Evolutionary conservation across 805 yeast genomes (phyloP).

Genomic region (Candida pseudofarinosa): DNA sequence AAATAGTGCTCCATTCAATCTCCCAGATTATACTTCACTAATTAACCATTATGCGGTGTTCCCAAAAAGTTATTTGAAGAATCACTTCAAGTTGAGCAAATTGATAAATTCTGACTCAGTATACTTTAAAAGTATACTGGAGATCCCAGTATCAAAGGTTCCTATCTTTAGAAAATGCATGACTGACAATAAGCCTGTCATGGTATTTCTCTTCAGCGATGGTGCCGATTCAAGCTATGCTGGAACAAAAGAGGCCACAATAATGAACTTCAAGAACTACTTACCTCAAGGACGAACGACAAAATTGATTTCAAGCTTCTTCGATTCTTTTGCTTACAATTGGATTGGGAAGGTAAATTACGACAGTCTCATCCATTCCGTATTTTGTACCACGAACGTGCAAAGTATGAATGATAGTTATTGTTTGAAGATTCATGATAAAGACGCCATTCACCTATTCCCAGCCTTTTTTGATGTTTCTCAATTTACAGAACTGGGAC

Average conservation of each 20-base stretch:
- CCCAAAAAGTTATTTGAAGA: slow-evolving; percentile 21
- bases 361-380: slow-evolving; percentile 34
- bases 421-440: slow-evolving; percentile 36
- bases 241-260: slow-evolving; percentile 10
- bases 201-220: slow-evolving; percentile 27
- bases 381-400: slow-evolving; percentile 38
- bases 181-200: slow-evolving; percentile 26
- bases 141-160: slow-evolving; percentile 8
- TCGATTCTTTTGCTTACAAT: slow-evolving; percentile 38
- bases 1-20: slow-evolving; percentile 34
- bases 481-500: neutral
- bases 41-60: slow-evolving; percentile 36
- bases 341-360: slow-evolving; percentile 35
- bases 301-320: slow-evolving; percentile 24
- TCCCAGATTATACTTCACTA: slow-evolving; percentile 31
- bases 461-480: slow-evolving; percentile 14
- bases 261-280: slow-evolving; percentile 20
- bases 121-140: slow-evolving; percentile 9
- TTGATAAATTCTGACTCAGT: slow-evolving; percentile 7
- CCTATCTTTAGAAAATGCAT: slow-evolving; percentile 26
- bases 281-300: slow-evolving; percentile 9
- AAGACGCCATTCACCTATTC: slow-evolving; percentile 20
- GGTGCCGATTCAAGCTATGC: neutral
- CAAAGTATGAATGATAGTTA: slow-evolving; percentile 19
- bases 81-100: slow-evolving; percentile 6